These are phyloP conservation scores for Acacia concinna DNA, from an alignment of 331 rosid genomes.

Conservation along the genomic window DNA sequence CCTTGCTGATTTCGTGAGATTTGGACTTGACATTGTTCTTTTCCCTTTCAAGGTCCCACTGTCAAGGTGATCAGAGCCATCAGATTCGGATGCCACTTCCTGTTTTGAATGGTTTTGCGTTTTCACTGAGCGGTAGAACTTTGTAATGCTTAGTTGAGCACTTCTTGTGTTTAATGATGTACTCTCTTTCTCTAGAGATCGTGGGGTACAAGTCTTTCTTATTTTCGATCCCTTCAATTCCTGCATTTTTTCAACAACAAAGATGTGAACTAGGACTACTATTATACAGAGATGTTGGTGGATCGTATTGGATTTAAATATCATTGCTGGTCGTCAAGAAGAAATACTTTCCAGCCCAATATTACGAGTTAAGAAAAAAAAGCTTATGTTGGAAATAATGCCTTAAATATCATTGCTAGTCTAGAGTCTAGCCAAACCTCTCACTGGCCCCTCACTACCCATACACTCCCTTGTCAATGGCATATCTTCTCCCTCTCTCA, in stretches of 20 bases:
- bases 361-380: no score
- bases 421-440: no score
- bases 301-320: no score
- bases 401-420: no score
- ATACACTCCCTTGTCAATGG: no score
- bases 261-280: background rate
- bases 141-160: constrained; percentile 61
- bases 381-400: no score
- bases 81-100: constrained; percentile 39
- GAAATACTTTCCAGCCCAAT: no score
- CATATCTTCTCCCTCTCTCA: no score
- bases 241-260: constrained; percentile 51
- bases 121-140: constrained; percentile 71
- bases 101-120: constrained; percentile 34
- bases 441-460: no score
- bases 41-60: no score
- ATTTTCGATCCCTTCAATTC: constrained; percentile 55
- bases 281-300: no score
- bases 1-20: constrained; percentile 69
- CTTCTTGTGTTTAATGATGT: constrained; percentile 44
- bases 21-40: constrained; percentile 48
- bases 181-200: constrained; percentile 39
- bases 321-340: no score
- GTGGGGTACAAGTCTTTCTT: constrained; percentile 41
- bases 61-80: constrained; percentile 27